These are phyloP conservation scores for Botrytis sinoallii DNA, from an alignment of 2,329 filamentous ascomycete species.

Conservation along the genomic window DNA sequence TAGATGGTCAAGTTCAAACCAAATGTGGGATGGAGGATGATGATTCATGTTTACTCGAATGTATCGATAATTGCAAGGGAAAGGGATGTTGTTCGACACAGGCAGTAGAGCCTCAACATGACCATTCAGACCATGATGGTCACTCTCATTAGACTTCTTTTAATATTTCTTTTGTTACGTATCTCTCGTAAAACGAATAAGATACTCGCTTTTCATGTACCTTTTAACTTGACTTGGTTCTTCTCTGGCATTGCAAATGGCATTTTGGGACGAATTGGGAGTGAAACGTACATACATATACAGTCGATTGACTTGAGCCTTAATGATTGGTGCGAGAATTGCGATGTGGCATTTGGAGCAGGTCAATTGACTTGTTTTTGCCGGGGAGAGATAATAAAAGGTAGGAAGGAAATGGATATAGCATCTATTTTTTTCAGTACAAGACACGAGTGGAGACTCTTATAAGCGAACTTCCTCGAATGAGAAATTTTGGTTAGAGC, in stretches of 20 bases:
- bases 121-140: constrained; percentile 34
- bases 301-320: neutral
- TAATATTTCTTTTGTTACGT: neutral
- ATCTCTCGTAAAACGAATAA: neutral
- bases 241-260: neutral
- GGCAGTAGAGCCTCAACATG: constrained; percentile 28
- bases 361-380: neutral
- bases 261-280: neutral
- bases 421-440: neutral
- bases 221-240: neutral
- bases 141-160: constrained; percentile 31
- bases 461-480: neutral
- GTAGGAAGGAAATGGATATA: neutral
- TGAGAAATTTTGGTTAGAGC: neutral
- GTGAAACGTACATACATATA: neutral
- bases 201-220: neutral
- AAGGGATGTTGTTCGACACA: constrained; percentile 35
- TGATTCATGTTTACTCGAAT: constrained; percentile 37
- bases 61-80: constrained; percentile 38
- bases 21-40: constrained; percentile 31
- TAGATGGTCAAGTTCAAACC: constrained; percentile 32
- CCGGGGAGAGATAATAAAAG: neutral
- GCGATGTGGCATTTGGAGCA: neutral
- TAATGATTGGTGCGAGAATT: constrained; percentile 1
- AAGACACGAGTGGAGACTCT: neutral